Conservation (phyloP, 1,284 basidiomycete species). For the Rhodotorula sp. region DNA sequence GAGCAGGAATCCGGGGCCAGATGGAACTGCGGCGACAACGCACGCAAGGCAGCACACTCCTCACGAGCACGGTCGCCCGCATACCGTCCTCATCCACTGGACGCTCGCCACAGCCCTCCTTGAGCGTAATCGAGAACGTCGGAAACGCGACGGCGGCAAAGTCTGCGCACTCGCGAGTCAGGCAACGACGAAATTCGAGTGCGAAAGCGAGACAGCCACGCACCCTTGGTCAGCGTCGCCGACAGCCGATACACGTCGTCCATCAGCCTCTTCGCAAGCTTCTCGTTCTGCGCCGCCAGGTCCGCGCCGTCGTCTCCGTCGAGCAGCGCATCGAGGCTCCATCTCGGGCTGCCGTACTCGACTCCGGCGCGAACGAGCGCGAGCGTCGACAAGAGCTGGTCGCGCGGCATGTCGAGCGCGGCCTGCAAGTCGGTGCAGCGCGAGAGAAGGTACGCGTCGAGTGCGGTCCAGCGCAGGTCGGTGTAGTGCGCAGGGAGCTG, state of each 20-base stretch:
- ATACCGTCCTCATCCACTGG: conserved; percentile 66
- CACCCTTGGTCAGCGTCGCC: conserved; percentile 62
- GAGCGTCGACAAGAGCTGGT: conserved; percentile 44
- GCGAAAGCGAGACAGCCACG: conserved; percentile 7
- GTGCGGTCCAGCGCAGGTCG: conserved; percentile 66
- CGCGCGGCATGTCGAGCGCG: conserved; percentile 41
- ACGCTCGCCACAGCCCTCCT: conserved; percentile 55
- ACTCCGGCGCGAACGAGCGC: conserved; percentile 46
- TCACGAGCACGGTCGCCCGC: conserved; percentile 60
- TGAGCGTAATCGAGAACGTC: conserved; percentile 60
- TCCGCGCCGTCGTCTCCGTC: conserved; percentile 5
- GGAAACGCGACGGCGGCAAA: conserved; percentile 67
- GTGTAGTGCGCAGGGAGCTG: conserved; percentile 78
- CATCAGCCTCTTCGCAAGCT: conserved; percentile 60
- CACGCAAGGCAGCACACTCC: conserved; percentile 72
- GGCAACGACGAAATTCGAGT: too few relatives aligned
- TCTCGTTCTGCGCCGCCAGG: conserved; percentile 33
- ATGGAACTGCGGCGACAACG: conserved; percentile 45
- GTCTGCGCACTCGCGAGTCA: conserved; percentile 55
- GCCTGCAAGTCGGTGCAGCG: conserved; percentile 60
- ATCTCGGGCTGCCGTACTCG: conserved; percentile 25
- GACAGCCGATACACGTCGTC: conserved; percentile 58
- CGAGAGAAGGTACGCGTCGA: conserved; percentile 73
- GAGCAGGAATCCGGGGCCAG: not conserved
- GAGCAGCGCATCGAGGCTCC: conserved; percentile 33